A percentile compares a stretch with the other conserved stretches of the same genome.
phyloP scores from a whole-genome alignment of 768 basidiomycete genomes.

The Mycena polygramma region DNA sequence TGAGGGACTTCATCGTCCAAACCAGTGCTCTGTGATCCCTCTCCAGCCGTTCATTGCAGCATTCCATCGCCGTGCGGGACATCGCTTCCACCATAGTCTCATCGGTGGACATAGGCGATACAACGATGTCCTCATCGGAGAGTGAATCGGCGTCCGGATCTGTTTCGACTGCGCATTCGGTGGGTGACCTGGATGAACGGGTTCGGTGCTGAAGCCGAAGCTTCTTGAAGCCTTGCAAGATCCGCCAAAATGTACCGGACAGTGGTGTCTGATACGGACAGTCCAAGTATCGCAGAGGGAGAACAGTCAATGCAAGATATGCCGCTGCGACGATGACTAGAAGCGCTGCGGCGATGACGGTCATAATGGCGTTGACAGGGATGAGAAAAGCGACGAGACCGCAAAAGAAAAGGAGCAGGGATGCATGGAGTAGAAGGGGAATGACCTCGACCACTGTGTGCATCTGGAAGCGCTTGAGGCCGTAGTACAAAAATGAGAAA shows the following conservation, averaged over 20 bases:
- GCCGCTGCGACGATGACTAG: not conserved
- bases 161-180: too few relatives aligned
- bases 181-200: too few relatives aligned
- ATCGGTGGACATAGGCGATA: not conserved
- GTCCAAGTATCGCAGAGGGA: not conserved
- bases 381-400: not conserved
- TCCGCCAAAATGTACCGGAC: not conserved
- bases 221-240: not conserved
- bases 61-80: not conserved
- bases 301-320: not conserved
- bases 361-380: not conserved
- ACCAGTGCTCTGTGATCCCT: not conserved
- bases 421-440: not conserved
- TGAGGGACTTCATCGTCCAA: not conserved
- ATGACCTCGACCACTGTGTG: not conserved
- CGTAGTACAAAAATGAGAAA: slow-evolving; percentile 1
- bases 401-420: not conserved
- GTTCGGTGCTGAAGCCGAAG: not conserved
- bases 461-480: not conserved
- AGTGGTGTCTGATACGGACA: not conserved
- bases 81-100: slow-evolving; percentile 3
- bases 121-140: not conserved
- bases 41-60: not conserved
- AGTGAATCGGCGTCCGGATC: too few relatives aligned
- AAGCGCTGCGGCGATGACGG: not conserved